Percentiles rank a stretch among this genome's conserved stretches.
Conservation (phyloP, 1,139 yeast species). For the Saccharomycopsis crataegensis region DNA sequence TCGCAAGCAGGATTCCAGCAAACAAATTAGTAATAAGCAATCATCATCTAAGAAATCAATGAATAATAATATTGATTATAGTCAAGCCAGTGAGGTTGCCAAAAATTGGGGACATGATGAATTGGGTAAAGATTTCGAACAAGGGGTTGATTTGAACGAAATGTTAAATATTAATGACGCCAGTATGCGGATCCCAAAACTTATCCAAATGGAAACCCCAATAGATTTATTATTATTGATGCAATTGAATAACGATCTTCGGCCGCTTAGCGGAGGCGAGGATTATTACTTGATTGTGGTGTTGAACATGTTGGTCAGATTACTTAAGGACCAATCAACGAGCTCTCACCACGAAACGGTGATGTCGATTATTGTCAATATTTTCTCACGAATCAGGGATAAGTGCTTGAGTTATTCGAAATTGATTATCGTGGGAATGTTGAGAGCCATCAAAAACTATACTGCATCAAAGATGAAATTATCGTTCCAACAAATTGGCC, state of each 20-base stretch:
- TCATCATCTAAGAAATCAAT: not conserved
- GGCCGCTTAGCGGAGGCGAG: conserved; percentile 54
- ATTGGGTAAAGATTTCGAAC: conserved; percentile 15
- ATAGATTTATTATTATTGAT: conserved; percentile 83
- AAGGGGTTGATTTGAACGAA: conserved; percentile 17
- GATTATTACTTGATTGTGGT: conserved; percentile 97
- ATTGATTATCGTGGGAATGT: conserved; percentile 81
- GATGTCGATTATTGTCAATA: conserved; percentile 80
- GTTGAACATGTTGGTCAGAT: conserved; percentile 72
- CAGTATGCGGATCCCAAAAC: conserved; percentile 14
- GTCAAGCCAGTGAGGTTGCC: conserved; percentile 11
- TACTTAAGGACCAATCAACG: conserved; percentile 77
- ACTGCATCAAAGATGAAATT: conserved; percentile 79
- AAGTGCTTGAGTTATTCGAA: conserved; percentile 80
- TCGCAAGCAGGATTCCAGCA: too few relatives aligned
- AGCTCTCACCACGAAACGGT: conserved; percentile 85
- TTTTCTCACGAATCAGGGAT: conserved; percentile 81
- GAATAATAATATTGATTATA: conserved; percentile 11
- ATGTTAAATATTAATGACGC: conserved; percentile 54
- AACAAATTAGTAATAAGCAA: too few relatives aligned
- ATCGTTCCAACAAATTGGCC: conserved; percentile 82
- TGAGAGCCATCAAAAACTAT: conserved; percentile 78
- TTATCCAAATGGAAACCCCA: conserved; percentile 68
- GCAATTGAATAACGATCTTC: conserved; percentile 33
- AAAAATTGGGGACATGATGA: conserved; percentile 17